phyloP scores from a whole-genome alignment of 129 eudicot genomes.

The Centrapalus pauciflorus region DNA sequence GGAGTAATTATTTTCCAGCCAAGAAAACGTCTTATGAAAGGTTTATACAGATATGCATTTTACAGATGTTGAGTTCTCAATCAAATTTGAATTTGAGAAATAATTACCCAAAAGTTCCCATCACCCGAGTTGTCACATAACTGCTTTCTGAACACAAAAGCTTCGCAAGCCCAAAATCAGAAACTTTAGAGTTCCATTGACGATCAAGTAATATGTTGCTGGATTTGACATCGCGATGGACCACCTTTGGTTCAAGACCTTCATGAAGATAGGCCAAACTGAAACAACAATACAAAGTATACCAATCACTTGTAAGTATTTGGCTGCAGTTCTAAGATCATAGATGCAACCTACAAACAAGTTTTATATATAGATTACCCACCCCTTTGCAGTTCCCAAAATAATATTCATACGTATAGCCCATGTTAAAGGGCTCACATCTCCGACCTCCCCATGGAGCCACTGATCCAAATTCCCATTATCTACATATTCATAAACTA shows the following conservation, averaged over 20 bases:
- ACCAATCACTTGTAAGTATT: neutral
- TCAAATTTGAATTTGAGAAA: neutral
- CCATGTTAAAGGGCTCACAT: slow-evolving; percentile 81
- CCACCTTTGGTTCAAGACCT: slow-evolving; percentile 85
- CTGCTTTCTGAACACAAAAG: slow-evolving; percentile 60
- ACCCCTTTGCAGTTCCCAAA: slow-evolving; percentile 84
- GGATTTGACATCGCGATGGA: slow-evolving; percentile 75
- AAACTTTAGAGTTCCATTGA: slow-evolving; percentile 71
- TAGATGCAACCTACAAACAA: no score
- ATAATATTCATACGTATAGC: slow-evolving; percentile 70
- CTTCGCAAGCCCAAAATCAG: slow-evolving; percentile 87
- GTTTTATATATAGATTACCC: neutral
- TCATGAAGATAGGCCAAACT: slow-evolving; percentile 87
- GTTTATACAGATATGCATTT: neutral
- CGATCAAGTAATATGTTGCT: slow-evolving; percentile 78
- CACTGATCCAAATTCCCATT: slow-evolving; percentile 87
- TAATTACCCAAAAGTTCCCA: slow-evolving; percentile 91
- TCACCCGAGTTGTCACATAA: slow-evolving; percentile 80
- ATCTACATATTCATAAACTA: slow-evolving; percentile 82
- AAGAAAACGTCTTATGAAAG: neutral
- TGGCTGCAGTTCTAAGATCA: neutral
- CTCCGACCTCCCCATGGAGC: slow-evolving; percentile 92
- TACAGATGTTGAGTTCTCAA: neutral
- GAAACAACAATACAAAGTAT: neutral
- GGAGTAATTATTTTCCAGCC: neutral